A percentile compares a stretch with the other conserved stretches of the same genome.
phyloP scores from a whole-genome alignment of 139 green algal species.

The Auxenochlorella protothecoides region DNA sequence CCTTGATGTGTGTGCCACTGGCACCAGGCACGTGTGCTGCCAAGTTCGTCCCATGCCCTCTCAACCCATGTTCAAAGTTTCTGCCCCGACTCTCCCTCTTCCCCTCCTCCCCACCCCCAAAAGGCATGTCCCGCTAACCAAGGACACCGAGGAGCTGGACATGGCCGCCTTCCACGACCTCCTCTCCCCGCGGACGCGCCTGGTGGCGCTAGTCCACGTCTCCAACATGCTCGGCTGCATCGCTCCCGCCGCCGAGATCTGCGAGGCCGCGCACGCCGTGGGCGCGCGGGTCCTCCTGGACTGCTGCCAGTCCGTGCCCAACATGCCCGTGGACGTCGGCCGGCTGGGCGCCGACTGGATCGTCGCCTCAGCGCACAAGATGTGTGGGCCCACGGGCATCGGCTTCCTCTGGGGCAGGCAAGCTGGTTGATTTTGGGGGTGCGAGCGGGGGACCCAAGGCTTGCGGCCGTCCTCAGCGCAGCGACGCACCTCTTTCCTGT shows the following conservation, averaged over 20 bases:
- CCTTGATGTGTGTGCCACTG: neutral
- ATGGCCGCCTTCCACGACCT: conserved; percentile 45
- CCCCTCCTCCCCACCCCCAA: neutral
- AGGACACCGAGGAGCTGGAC: conserved; percentile 46
- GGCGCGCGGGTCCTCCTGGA: conserved; percentile 88
- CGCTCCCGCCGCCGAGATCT: conserved; percentile 34
- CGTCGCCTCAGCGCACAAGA: conserved; percentile 92
- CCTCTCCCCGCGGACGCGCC: conserved; percentile 50
- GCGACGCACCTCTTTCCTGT: too few relatives aligned
- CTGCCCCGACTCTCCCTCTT: neutral
- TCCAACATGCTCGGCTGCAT: conserved; percentile 87
- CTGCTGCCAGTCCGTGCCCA: conserved; percentile 91
- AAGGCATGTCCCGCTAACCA: conserved; percentile 42
- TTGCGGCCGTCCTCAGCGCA: too few relatives aligned
- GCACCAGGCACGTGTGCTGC: neutral
- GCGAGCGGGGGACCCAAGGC: neutral
- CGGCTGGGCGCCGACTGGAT: conserved; percentile 87
- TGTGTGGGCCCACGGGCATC: conserved; percentile 92
- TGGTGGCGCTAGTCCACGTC: conserved; percentile 86
- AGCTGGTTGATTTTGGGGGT: too few relatives aligned
- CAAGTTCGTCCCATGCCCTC: neutral
- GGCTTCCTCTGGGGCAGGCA: conserved; percentile 92
- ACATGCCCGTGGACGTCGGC: conserved; percentile 89
- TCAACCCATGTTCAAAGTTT: neutral
- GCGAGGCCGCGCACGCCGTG: conserved; percentile 40